Evolutionary conservation across 139 green algal genomes (phyloP).

Genomic region (Edaphochlamys debaryana): DNA sequence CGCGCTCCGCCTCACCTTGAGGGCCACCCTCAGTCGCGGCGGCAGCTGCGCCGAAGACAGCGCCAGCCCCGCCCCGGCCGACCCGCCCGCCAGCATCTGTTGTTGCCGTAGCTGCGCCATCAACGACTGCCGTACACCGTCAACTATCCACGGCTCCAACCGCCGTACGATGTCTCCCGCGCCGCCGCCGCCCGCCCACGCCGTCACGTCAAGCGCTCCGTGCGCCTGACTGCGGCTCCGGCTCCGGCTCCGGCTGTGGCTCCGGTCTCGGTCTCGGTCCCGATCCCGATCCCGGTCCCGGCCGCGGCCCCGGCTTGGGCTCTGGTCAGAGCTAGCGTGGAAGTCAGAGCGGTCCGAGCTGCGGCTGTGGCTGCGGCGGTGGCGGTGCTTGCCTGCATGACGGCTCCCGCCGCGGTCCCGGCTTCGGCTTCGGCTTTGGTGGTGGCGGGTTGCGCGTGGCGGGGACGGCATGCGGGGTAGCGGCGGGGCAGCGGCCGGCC

Average conservation of each 20-base stretch:
- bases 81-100: background rate
- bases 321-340: too few species aligned
- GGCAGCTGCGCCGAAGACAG: slow-evolving; percentile 23
- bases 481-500: background rate
- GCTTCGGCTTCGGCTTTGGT: too few species aligned
- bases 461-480: too few species aligned
- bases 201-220: background rate
- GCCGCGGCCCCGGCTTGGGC: background rate
- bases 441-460: too few species aligned
- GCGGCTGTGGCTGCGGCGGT: background rate
- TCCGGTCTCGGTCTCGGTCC: background rate
- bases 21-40: background rate
- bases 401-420: background rate
- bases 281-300: background rate
- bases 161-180: too few species aligned
- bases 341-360: background rate
- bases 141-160: background rate
- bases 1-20: slow-evolving; percentile 7
- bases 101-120: background rate
- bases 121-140: background rate
- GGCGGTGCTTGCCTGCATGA: too few species aligned
- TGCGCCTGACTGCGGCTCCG: background rate
- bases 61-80: background rate
- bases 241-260: background rate
- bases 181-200: too few species aligned